Conservation (phyloP, 129 eudicot genomes). For the Escallonia rubra region DNA sequence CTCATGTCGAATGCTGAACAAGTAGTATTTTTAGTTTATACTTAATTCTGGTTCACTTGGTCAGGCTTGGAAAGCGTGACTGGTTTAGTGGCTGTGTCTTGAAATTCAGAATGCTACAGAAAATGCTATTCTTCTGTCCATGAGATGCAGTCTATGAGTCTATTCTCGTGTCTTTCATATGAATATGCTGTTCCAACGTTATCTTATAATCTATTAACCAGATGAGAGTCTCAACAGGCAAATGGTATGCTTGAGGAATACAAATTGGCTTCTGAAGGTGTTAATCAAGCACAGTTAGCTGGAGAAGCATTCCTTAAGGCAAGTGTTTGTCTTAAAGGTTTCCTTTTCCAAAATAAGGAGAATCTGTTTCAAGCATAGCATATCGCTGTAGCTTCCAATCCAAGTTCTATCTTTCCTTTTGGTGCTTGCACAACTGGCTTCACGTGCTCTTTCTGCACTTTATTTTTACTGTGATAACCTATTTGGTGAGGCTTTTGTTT, state of each 20-base stretch:
- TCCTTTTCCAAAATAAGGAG: neutral
- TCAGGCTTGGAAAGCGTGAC: neutral
- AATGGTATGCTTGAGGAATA: conserved; percentile 77
- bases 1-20: too few relatives aligned
- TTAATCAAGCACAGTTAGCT: conserved; percentile 75
- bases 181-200: neutral
- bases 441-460: too few relatives aligned
- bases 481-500: too few relatives aligned
- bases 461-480: too few relatives aligned
- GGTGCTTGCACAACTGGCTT: too few relatives aligned
- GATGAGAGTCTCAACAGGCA: conserved; percentile 40
- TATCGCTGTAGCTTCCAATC: too few relatives aligned
- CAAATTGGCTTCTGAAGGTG: conserved; percentile 78
- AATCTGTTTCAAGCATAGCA: neutral
- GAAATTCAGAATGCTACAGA: neutral
- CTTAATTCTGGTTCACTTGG: neutral
- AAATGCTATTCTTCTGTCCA: neutral
- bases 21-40: too few relatives aligned
- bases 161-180: neutral
- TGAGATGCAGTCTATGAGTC: neutral
- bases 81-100: neutral
- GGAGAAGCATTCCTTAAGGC: conserved; percentile 79
- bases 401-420: too few relatives aligned
- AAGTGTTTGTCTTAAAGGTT: neutral
- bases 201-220: neutral